Conservation (phyloP, 2,329 filamentous ascomycete genomes). For the Setomelanomma holmii region DNA sequence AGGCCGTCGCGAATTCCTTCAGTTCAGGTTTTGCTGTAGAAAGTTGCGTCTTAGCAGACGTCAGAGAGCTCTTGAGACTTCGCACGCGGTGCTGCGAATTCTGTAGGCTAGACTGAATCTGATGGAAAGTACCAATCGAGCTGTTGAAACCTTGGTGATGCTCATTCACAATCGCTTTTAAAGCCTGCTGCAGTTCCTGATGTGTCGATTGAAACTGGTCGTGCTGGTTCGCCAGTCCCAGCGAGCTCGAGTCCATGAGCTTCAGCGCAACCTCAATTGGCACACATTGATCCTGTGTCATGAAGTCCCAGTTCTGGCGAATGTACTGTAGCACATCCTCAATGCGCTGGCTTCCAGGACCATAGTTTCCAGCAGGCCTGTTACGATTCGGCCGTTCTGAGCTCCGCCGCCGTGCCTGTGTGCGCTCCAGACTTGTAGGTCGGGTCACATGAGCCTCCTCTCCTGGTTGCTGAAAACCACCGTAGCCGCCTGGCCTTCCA, state of each 20-base stretch:
- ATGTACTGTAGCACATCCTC: conserved; percentile 79
- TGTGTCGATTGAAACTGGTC: conserved; percentile 84
- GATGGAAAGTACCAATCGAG: conserved; percentile 98
- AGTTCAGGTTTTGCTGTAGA: conserved; percentile 88
- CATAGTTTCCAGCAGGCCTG: conserved; percentile 40
- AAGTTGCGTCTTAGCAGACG: conserved; percentile 79
- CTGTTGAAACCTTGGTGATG: conserved; percentile 99
- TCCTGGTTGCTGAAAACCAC: conserved; percentile 33
- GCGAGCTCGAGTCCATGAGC: conserved; percentile 90
- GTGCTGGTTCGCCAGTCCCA: conserved; percentile 90
- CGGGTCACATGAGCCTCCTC: conserved; percentile 41
- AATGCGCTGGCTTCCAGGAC: conserved; percentile 51
- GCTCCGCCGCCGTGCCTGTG: conserved; percentile 51
- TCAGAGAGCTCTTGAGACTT: conserved; percentile 80
- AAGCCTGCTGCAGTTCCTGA: conserved; percentile 84
- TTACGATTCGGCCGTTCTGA: conserved; percentile 44
- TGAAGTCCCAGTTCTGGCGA: conserved; percentile 86
- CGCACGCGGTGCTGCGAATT: conserved; percentile 86
- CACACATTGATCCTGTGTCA: conserved; percentile 87
- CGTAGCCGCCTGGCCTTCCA: conserved; percentile 50
- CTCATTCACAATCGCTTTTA: conserved; percentile 96
- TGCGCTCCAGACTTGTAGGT: conserved; percentile 53
- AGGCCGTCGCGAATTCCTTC: conserved; percentile 84
- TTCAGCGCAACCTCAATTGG: conserved; percentile 95
- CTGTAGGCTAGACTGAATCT: conserved; percentile 93